These are phyloP conservation scores for Alternaria rosae DNA, from an alignment of 2,329 filamentous ascomycete genomes.

Conservation along the genomic window DNA sequence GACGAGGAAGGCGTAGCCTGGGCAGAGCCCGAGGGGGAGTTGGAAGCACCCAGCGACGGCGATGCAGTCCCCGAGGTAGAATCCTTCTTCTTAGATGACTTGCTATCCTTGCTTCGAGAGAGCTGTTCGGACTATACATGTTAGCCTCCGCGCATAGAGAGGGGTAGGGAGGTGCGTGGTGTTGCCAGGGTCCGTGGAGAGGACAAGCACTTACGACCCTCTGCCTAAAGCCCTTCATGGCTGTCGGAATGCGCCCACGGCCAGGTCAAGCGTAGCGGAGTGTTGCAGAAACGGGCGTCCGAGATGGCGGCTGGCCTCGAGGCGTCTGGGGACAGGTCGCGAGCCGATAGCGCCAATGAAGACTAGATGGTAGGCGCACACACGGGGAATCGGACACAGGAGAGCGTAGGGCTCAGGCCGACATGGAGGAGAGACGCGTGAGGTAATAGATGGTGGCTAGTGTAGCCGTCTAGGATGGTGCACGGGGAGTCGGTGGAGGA, in stretches of 20 bases:
- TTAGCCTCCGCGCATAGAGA: slow-evolving; percentile 55
- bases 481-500: slow-evolving; percentile 34
- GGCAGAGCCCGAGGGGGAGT: slow-evolving; percentile 67
- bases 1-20: slow-evolving; percentile 85
- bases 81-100: slow-evolving; percentile 75
- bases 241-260: slow-evolving; percentile 54
- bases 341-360: slow-evolving; percentile 40
- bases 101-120: slow-evolving; percentile 86
- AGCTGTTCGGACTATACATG: slow-evolving; percentile 76
- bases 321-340: slow-evolving; percentile 31
- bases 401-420: slow-evolving; percentile 34
- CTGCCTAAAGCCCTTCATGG: slow-evolving; percentile 97
- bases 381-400: slow-evolving; percentile 19
- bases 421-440: slow-evolving; percentile 41
- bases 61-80: slow-evolving; percentile 74
- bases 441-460: slow-evolving; percentile 35
- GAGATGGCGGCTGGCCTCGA: slow-evolving; percentile 32
- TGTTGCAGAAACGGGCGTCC: slow-evolving; percentile 34
- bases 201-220: slow-evolving; percentile 79
- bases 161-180: slow-evolving; percentile 29
- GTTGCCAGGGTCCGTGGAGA: slow-evolving; percentile 30
- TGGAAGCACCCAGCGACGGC: slow-evolving; percentile 68
- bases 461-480: slow-evolving; percentile 34
- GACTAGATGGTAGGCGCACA: slow-evolving; percentile 27
- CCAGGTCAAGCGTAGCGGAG: slow-evolving; percentile 41